Conservation (phyloP, 2,329 filamentous ascomycete genomes). For the Metarhizium album region DNA sequence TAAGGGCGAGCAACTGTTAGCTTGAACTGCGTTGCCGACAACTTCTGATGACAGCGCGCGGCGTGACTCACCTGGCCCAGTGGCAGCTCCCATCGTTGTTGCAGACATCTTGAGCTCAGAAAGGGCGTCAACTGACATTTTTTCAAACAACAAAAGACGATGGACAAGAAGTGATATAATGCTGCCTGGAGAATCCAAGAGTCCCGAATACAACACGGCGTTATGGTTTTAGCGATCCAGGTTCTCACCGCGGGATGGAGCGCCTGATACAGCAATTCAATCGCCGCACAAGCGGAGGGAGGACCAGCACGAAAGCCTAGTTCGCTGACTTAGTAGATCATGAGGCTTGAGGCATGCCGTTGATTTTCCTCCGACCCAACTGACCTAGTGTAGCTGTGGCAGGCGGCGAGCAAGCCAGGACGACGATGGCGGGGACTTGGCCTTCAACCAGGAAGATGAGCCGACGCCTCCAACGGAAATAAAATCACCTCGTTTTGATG, state of each 20-base stretch:
- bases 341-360: too few species aligned
- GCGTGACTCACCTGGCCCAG: constrained; percentile 30
- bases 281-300: not conserved
- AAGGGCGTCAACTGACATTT: not conserved
- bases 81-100: constrained; percentile 19
- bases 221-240: not conserved
- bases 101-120: constrained; percentile 13
- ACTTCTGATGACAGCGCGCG: not conserved
- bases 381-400: not conserved
- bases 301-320: not conserved
- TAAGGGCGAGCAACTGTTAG: constrained; percentile 22
- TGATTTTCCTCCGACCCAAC: too few species aligned
- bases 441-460: not conserved
- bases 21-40: constrained; percentile 5
- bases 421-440: not conserved
- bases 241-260: not conserved
- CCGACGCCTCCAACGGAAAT: not conserved
- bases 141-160: not conserved
- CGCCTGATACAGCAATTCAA: not conserved
- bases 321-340: not conserved
- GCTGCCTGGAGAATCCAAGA: not conserved
- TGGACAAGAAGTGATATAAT: not conserved
- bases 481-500: too few species aligned
- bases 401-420: not conserved
- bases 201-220: not conserved